Evolutionary conservation across 371 early-diverging fungal species (phyloP).

Genomic region (Haplosporangium sp.): DNA sequence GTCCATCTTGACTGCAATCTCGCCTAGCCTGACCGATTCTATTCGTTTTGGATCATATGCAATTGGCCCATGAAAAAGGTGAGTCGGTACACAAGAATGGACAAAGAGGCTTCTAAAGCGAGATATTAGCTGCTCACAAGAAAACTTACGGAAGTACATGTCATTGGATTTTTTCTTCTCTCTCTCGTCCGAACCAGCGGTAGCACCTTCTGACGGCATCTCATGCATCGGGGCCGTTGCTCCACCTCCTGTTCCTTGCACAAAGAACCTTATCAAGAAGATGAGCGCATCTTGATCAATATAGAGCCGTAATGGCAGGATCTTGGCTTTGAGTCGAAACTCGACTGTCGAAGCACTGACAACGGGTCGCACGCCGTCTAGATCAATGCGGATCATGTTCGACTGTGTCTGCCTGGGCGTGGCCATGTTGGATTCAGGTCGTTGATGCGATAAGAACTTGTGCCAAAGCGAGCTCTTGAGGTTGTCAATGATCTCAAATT

Average conservation of each 20-base stretch:
- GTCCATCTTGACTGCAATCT: conserved; percentile 89
- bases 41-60: conserved; percentile 1
- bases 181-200: not conserved
- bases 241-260: conserved; percentile 33
- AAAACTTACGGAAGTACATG: conserved; percentile 60
- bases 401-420: conserved; percentile 71
- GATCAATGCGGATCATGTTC: conserved; percentile 74
- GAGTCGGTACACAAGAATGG: not conserved
- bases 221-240: conserved; percentile 7
- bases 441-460: conserved; percentile 78
- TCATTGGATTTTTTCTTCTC: conserved; percentile 46
- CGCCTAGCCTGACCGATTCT: conserved; percentile 77
- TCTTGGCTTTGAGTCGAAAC: conserved; percentile 67
- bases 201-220: conserved; percentile 9
- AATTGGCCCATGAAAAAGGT: not conserved
- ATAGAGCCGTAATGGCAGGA: conserved; percentile 87
- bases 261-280: conserved; percentile 86
- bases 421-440: conserved; percentile 62
- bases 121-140: not conserved
- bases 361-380: conserved; percentile 72
- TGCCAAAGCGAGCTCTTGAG: conserved; percentile 80
- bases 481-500: conserved; percentile 85
- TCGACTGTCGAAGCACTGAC: conserved; percentile 66
- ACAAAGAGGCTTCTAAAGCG: not conserved
- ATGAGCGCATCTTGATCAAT: conserved; percentile 95